Evolutionary conservation across 495 filamentous ascomycete genomes (phyloP), one percentile per base, ranked within the genome.

Genomic region (Hyaloscypha finlandica): DNA sequence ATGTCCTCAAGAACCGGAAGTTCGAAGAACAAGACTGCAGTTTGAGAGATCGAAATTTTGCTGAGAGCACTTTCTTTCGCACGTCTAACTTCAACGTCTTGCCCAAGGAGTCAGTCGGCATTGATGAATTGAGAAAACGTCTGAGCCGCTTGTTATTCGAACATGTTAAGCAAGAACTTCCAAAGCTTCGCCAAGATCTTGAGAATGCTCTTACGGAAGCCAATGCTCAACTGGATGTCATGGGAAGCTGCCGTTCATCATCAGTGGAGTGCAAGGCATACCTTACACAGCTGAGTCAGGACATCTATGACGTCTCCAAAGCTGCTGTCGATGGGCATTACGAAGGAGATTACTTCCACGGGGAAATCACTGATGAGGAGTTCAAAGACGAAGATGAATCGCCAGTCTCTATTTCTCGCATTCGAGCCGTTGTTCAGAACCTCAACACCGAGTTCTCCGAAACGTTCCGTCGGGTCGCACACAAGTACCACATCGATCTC

Each of bases 1-100:
- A 92, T 74, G 83, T 88, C 3, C 73, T 94, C 29, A 84, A 84
- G 8, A 92, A 91, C 68, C 79, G 84, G 3, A 73, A 73, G 6
- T 85, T 83, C 62, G 74, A 81, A 11, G 81, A 84, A 52, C 33
- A 80, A 2, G 54, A 77, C 19, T 75, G 57, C 29, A 75, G 75
- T 0, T 73, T 81, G 8, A 66, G 62, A 1, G 74, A 83, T 33
- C 74, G 83, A 0, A 78, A 85, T 59, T 59, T 55, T 0, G 57
- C 71, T 2, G 84, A 86, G 64, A 53, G 63, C 0, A 62, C 64
- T 9, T 86, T 83, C 72, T 84, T 87, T 64, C 59, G 64, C 14
- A 67, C 25, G 5, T 71, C 66, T 1, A 70, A 69, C 39, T 78
- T 74, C 61, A 76, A 71, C 9, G 33, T 2, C 2, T 42, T 76